Conservation (phyloP, 2,329 filamentous ascomycete species). For the Verruconis gallopava region DNA sequence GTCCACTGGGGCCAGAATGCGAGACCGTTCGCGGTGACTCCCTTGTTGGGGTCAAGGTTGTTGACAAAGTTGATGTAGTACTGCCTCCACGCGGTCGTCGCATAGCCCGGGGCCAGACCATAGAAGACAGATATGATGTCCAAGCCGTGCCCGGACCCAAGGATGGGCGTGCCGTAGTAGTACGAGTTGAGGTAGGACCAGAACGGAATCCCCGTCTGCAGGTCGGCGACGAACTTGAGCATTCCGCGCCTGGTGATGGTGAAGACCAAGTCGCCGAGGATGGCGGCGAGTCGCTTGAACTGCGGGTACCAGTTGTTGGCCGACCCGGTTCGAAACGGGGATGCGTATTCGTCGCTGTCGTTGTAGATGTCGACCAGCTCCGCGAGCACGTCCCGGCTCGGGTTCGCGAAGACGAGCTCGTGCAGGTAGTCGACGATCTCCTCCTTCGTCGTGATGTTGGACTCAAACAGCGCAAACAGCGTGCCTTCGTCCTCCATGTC, state of each 20-base stretch:
- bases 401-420: constrained; percentile 45
- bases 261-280: constrained; percentile 64
- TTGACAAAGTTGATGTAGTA: constrained; percentile 7
- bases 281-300: constrained; percentile 63
- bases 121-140: constrained; percentile 4
- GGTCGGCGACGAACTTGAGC: not conserved
- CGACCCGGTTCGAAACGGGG: constrained; percentile 56
- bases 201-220: constrained; percentile 26
- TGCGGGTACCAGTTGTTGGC: constrained; percentile 62
- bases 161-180: constrained; percentile 5
- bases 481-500: constrained; percentile 53
- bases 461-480: constrained; percentile 56
- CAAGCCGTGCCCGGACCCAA: constrained; percentile 2
- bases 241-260: constrained; percentile 50
- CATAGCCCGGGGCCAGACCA: constrained; percentile 35
- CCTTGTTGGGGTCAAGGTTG: constrained; percentile 3
- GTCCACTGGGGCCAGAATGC: not conserved
- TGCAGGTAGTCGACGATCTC: constrained; percentile 49
- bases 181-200: constrained; percentile 8
- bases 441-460: constrained; percentile 49
- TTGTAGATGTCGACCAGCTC: constrained; percentile 51
- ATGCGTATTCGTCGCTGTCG: constrained; percentile 43
- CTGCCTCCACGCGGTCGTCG: not conserved
- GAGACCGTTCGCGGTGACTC: not conserved
- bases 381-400: constrained; percentile 38